Evolutionary conservation across 495 filamentous ascomycete species (phyloP), one percentile per base, ranked within the genome.

Genomic region (Parachaetomium inaequale): DNA sequence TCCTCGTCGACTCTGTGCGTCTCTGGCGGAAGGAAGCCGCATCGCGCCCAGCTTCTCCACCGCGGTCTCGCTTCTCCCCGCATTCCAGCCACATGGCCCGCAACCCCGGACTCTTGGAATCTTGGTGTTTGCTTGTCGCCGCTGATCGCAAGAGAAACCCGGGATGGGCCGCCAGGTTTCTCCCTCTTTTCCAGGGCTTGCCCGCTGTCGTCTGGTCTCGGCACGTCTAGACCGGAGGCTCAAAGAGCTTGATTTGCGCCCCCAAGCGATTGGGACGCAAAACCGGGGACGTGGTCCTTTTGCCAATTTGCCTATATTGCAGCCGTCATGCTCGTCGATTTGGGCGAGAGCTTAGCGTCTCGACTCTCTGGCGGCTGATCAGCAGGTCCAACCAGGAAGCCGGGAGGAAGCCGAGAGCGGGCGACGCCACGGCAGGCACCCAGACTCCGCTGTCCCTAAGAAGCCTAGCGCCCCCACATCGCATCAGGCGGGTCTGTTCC

Each of bases 281-380:
- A 68, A 65, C 65, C 62, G 63, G 65, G 65, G 62, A 63, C 17
- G 29, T 31, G 55, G 58, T 45, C 31, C 34, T 58, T 63, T 57
- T 17, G 11, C 47, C 60, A 70, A 70, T 68, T 56, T 70, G 54
- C 53, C 43, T 55, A 63, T 19, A 65, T 65, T 69, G 61, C 50
- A 21, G 40, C 57, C 57, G 40, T 50, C 45, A 51, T 50, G 57
- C 55, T 50, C 28, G 55, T 38, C 17, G 3, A 0, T 28, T 31
- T 52, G 5, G 7, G 17, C 12, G 29, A 12, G 36, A 15, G n/a
- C 3, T 52, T 8, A 15, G 7, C 4, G 15, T 28, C 28, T 47
- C 23, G 19, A 15, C 5, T 4, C n/a, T n/a, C n/a, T n/a, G n/a
- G n/a, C n/a, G n/a, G 47, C 47, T 51, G 28, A 32, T 32, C 8